phyloP scores from a whole-genome alignment of 2,329 filamentous ascomycete genomes.

The Chrysoporthe deuterocubensis region DNA sequence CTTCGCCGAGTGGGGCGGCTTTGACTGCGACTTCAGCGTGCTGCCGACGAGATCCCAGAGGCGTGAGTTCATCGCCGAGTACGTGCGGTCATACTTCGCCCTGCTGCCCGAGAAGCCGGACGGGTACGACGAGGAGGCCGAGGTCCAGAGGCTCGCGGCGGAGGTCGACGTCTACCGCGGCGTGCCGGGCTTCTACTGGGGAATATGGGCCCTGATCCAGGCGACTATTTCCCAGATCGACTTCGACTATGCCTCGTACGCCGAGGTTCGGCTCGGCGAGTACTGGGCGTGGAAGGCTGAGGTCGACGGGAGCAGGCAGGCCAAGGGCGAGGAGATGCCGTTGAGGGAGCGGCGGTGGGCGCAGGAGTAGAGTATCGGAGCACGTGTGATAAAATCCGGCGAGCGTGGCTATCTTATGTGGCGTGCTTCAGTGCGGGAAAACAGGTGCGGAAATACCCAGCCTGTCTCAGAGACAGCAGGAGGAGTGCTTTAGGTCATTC shows the following conservation, averaged over 20 bases:
- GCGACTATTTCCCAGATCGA: conserved; percentile 92
- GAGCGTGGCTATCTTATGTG: neutral
- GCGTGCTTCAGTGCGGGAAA: neutral
- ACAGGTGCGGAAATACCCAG: conserved; percentile 18
- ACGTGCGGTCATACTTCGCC: conserved; percentile 74
- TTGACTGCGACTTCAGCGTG: conserved; percentile 87
- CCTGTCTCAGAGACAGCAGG: neutral
- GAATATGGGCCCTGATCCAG: conserved; percentile 95
- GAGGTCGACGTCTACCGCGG: conserved; percentile 90
- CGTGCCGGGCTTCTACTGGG: conserved; percentile 88
- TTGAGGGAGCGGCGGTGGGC: conserved; percentile 83
- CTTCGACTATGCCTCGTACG: conserved; percentile 94
- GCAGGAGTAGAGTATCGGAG: conserved; percentile 43
- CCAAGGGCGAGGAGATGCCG: conserved; percentile 62
- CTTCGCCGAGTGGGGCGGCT: conserved; percentile 97
- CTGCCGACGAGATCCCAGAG: conserved; percentile 80
- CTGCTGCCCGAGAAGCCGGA: conserved; percentile 46
- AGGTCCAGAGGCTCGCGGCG: conserved; percentile 69
- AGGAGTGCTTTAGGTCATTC: conserved; percentile 20
- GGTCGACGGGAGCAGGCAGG: conserved; percentile 62
- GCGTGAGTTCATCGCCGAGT: conserved; percentile 80
- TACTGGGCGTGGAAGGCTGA: conserved; percentile 92
- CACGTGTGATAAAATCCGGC: neutral
- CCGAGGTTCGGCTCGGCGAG: conserved; percentile 82
- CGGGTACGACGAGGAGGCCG: conserved; percentile 55